phyloP scores from a whole-genome alignment of 2,329 filamentous ascomycete species.

The Apiospora aurea region DNA sequence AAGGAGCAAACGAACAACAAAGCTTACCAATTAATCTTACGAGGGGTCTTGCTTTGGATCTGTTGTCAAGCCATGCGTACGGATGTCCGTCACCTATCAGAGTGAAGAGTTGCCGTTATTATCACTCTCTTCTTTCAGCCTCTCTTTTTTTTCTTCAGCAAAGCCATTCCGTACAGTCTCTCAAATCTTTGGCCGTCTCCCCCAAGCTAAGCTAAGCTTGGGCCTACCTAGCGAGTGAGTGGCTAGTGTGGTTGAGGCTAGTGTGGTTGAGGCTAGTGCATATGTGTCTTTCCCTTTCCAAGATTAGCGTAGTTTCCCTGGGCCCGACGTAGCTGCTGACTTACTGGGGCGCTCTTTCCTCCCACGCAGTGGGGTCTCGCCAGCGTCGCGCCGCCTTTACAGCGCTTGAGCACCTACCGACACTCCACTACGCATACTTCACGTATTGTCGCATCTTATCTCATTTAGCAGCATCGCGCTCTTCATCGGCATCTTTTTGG shows the following conservation, averaged over 20 bases:
- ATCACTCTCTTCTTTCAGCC: background rate
- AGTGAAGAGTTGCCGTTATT: background rate
- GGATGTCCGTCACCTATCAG: background rate
- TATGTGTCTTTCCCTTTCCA: background rate
- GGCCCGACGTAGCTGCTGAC: background rate
- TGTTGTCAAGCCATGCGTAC: conserved; percentile 11
- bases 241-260: conserved; percentile 13
- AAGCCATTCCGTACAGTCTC: background rate
- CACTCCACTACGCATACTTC: background rate
- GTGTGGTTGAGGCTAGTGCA: conserved; percentile 14
- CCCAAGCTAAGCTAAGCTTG: background rate
- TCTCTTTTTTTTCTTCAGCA: background rate
- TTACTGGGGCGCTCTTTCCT: background rate
- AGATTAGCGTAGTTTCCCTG: background rate
- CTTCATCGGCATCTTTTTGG: background rate
- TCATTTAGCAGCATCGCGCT: conserved; percentile 3
- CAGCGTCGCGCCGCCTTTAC: conserved; percentile 6
- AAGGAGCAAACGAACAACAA: background rate
- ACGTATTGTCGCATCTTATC: conserved; percentile 10
- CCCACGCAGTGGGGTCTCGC: conserved; percentile 7
- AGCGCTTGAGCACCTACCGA: background rate
- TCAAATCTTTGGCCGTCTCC: background rate
- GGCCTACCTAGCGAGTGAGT: background rate
- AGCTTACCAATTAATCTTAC: conserved; percentile 11
- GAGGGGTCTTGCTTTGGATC: no score